phyloP scores from a whole-genome alignment of 345 rosid species.

The Euclidium syriacum region DNA sequence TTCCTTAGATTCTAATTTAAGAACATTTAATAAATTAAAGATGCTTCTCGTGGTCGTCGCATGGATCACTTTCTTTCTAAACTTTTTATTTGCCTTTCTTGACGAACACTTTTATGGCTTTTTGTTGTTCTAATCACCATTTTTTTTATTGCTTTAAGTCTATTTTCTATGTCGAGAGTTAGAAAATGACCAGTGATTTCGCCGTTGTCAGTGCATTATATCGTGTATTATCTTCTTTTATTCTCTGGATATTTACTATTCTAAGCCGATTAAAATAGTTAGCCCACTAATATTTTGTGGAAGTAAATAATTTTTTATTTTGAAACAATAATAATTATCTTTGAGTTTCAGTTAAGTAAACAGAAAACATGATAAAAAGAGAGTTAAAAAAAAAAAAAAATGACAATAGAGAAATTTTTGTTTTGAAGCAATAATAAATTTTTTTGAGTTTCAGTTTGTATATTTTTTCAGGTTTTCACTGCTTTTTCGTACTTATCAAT shows the following conservation, averaged over 20 bases:
- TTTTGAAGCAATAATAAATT: too few relatives aligned
- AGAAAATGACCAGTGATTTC: slow-evolving; percentile 15
- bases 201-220: slow-evolving; percentile 21
- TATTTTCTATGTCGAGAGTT: not conserved
- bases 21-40: slow-evolving; percentile 11
- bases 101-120: not conserved
- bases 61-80: slow-evolving; percentile 21
- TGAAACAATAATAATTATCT: not conserved
- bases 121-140: not conserved
- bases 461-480: too few relatives aligned
- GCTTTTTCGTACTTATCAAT: too few relatives aligned
- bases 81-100: slow-evolving; percentile 17
- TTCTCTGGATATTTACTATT: not conserved
- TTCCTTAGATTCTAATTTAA: not conserved
- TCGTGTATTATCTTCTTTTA: not conserved
- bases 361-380: too few relatives aligned
- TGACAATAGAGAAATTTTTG: too few relatives aligned
- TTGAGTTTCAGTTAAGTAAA: not conserved
- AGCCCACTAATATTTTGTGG: not conserved
- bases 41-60: slow-evolving; percentile 29
- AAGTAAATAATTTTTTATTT: not conserved
- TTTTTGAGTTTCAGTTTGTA: too few relatives aligned
- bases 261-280: not conserved
- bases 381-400: too few relatives aligned
- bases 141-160: not conserved